phyloP scores from a whole-genome alignment of 2,329 filamentous ascomycete genomes.

The Aspergillus pseudonomiae region DNA sequence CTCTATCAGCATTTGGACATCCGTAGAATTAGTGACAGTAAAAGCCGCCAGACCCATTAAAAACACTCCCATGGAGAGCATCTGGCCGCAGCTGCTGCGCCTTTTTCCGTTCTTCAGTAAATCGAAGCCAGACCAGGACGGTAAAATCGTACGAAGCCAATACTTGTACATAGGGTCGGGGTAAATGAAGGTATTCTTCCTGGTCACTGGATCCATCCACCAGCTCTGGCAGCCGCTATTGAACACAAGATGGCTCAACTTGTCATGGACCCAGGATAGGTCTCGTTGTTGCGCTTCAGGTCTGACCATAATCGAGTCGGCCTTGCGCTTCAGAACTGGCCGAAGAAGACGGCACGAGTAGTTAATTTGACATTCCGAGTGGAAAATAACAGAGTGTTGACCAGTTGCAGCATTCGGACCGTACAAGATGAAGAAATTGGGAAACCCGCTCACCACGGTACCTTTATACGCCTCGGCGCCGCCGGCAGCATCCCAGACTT shows the following conservation, averaged over 20 bases:
- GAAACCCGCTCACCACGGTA: background rate
- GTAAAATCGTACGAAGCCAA: slow-evolving; percentile 20
- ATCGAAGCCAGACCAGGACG: background rate
- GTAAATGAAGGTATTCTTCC: slow-evolving; percentile 24
- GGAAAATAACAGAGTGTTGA: background rate
- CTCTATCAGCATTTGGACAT: background rate
- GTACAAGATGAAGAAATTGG: background rate
- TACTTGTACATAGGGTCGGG: slow-evolving; percentile 24
- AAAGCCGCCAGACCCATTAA: background rate
- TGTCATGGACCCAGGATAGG: background rate
- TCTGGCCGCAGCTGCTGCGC: background rate
- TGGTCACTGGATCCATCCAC: slow-evolving; percentile 9
- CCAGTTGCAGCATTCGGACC: background rate
- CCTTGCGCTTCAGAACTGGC: background rate
- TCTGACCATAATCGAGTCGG: background rate
- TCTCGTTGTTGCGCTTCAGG: background rate
- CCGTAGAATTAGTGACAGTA: background rate
- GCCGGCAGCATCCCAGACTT: background rate
- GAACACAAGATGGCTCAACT: background rate
- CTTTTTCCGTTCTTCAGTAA: background rate
- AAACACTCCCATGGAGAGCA: background rate
- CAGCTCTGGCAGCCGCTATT: background rate
- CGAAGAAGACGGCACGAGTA: background rate
- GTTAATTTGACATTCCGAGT: background rate
- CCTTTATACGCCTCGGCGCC: background rate